phyloP scores from a whole-genome alignment of 2,329 filamentous ascomycete genomes.

The Dothideomycetes sp. region DNA sequence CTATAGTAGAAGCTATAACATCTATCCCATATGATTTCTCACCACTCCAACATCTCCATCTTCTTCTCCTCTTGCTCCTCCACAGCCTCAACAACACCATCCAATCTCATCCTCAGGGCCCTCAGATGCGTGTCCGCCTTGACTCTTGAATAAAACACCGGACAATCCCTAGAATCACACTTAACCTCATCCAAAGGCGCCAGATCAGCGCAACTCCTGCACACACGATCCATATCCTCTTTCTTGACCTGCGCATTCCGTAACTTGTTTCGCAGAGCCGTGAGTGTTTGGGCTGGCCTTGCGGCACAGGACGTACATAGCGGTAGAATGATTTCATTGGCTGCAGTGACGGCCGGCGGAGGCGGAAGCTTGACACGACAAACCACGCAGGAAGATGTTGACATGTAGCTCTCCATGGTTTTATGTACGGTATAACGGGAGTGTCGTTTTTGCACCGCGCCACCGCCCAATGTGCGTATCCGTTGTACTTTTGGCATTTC shows the following conservation, averaged over 20 bases:
- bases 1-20: too few species aligned
- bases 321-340: constrained; percentile 25
- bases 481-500: constrained; percentile 90
- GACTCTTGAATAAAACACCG: constrained; percentile 74
- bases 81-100: constrained; percentile 35
- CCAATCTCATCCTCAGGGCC: constrained; percentile 30
- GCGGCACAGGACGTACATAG: constrained; percentile 52
- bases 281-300: constrained; percentile 51
- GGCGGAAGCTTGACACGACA: constrained; percentile 55
- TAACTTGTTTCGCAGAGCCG: constrained; percentile 54
- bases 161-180: constrained; percentile 87
- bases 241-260: constrained; percentile 54
- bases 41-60: constrained; percentile 11
- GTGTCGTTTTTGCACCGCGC: constrained; percentile 16
- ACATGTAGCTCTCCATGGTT: constrained; percentile 93
- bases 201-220: constrained; percentile 68
- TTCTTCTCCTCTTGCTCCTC: constrained; percentile 24
- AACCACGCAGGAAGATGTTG: constrained; percentile 65
- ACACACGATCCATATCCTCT: constrained; percentile 59
- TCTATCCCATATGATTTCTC: too few species aligned
- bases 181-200: constrained; percentile 66
- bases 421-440: constrained; percentile 29
- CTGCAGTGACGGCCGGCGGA: constrained; percentile 18
- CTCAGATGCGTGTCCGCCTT: constrained; percentile 47
- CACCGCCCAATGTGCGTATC: constrained; percentile 52